Conservation (phyloP, 2,329 filamentous ascomycete species). For the Aureobasidium zeae region DNA sequence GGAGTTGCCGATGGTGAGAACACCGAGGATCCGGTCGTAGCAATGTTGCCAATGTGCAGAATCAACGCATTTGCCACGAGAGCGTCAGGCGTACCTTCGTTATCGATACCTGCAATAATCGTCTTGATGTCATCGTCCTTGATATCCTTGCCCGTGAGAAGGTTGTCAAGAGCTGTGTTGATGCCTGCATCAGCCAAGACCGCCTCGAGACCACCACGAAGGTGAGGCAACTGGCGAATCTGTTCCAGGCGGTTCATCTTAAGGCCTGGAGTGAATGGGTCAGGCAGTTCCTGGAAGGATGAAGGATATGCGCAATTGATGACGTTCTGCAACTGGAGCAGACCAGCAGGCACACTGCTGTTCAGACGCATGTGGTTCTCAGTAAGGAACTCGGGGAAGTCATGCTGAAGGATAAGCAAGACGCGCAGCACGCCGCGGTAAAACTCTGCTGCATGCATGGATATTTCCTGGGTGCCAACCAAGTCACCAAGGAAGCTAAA, state of each 20-base stretch:
- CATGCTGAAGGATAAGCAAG: conserved; percentile 77
- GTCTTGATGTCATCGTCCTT: conserved; percentile 64
- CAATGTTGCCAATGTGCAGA: conserved; percentile 69
- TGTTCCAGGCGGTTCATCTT: conserved; percentile 72
- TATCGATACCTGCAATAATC: conserved; percentile 63
- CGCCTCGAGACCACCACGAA: conserved; percentile 53
- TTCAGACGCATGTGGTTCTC: conserved; percentile 78
- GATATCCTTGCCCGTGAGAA: conserved; percentile 44
- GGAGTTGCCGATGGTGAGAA: conserved; percentile 60
- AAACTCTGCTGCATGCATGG: conserved; percentile 65
- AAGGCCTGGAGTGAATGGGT: conserved; percentile 62
- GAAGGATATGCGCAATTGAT: conserved; percentile 72
- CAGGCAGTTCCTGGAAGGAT: conserved; percentile 53
- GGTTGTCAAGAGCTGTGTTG: conserved; percentile 44
- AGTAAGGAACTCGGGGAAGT: conserved; percentile 86
- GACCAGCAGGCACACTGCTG: conserved; percentile 71
- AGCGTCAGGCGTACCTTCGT: conserved; percentile 47
- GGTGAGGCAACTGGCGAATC: conserved; percentile 56
- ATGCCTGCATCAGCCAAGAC: conserved; percentile 43
- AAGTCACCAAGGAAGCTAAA: conserved; percentile 64
- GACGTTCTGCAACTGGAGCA: conserved; percentile 79
- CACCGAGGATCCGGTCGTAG: conserved; percentile 53
- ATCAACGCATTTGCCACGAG: conserved; percentile 71
- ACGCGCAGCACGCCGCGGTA: conserved; percentile 79
- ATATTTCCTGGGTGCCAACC: conserved; percentile 62